Conservation (phyloP, 129 eudicot genomes). For the Calendula officinalis region DNA sequence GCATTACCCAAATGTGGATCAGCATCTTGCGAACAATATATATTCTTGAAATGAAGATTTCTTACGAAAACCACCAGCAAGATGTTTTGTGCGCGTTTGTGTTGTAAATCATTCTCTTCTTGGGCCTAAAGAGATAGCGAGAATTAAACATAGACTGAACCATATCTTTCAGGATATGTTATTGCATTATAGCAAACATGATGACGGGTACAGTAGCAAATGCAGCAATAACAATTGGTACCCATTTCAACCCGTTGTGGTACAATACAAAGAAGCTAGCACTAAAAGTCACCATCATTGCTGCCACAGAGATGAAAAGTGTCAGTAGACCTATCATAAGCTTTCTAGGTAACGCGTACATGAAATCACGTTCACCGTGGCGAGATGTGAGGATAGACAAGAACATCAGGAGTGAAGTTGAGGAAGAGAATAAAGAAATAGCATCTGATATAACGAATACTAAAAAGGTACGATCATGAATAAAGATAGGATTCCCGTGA, state of each 20-base stretch:
- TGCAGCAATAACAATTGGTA: neutral
- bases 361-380: conserved; percentile 4
- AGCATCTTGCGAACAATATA: too few relatives aligned
- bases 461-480: neutral
- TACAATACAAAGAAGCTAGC: conserved; percentile 23
- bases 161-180: conserved; percentile 17
- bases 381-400: conserved; percentile 25
- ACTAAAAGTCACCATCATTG: conserved; percentile 24
- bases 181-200: conserved; percentile 1
- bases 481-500: conserved; percentile 14
- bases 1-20: too few relatives aligned
- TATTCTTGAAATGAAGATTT: too few relatives aligned
- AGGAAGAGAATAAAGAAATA: conserved; percentile 24
- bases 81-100: too few relatives aligned
- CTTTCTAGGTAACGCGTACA: conserved; percentile 15
- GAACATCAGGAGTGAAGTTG: conserved; percentile 29
- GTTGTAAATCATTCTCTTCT: conserved; percentile 12
- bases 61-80: too few relatives aligned
- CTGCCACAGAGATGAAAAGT: conserved; percentile 24
- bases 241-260: conserved; percentile 7
- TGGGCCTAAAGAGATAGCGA: conserved; percentile 7
- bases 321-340: conserved; percentile 12
- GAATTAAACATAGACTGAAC: conserved; percentile 14
- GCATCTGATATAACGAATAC: conserved; percentile 31
- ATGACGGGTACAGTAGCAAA: neutral